Evolutionary conservation across 2,329 filamentous ascomycete genomes (phyloP).

Genomic region (Cladosporium colombiae): DNA sequence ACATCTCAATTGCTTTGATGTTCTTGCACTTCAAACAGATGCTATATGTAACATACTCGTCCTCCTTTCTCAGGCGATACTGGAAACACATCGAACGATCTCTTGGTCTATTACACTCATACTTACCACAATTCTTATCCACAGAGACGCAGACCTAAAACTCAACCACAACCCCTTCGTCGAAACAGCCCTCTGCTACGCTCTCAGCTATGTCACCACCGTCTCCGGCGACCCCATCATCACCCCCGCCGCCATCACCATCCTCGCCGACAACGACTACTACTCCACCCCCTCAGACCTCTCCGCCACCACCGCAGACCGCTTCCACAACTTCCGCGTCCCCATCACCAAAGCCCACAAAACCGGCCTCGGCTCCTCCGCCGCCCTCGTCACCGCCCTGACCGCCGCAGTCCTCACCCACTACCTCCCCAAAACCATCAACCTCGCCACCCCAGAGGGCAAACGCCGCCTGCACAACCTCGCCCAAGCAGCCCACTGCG

Average conservation of each 20-base stretch:
- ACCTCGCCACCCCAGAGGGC: constrained; percentile 57
- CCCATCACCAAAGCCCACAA: constrained; percentile 81
- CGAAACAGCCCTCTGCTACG: constrained; percentile 86
- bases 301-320: constrained; percentile 38
- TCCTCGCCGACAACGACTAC: constrained; percentile 94
- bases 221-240: constrained; percentile 54
- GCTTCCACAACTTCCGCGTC: constrained; percentile 78
- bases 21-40: not conserved
- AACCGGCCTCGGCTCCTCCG: constrained; percentile 92
- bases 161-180: constrained; percentile 78
- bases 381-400: constrained; percentile 86
- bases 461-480: constrained; percentile 79
- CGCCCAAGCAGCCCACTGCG: constrained; percentile 89
- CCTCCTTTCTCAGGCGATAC: not conserved
- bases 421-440: constrained; percentile 65
- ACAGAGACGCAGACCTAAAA: constrained; percentile 40
- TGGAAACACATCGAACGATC: not conserved
- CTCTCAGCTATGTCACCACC: constrained; percentile 73
- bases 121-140: not conserved
- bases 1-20: not conserved
- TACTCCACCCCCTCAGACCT: constrained; percentile 70
- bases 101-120: not conserved
- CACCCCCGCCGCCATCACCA: constrained; percentile 72
- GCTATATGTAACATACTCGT: not conserved
- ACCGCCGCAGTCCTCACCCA: constrained; percentile 75